These are phyloP conservation scores for Medicago truncatula DNA, from an alignment of 306 rosid genomes.

Conservation along the genomic window DNA sequence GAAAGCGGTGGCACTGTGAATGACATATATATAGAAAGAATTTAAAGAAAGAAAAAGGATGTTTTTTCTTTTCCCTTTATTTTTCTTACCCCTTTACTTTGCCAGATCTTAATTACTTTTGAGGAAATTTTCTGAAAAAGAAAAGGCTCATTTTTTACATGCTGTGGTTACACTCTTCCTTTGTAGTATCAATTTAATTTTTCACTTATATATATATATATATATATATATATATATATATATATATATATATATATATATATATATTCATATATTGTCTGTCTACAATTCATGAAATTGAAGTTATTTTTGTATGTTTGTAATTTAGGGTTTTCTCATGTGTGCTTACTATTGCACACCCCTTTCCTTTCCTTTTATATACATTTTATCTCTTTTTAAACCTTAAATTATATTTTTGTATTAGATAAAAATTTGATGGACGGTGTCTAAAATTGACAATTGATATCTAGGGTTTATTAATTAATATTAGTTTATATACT, in stretches of 20 bases:
- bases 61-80: conserved; percentile 39
- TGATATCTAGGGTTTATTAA: conserved; percentile 36
- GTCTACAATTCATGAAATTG: conserved; percentile 37
- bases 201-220: conserved; percentile 37
- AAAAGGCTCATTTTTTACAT: conserved; percentile 33
- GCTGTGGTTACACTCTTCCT: conserved; percentile 46
- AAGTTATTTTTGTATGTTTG: conserved; percentile 36
- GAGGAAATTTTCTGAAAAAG: conserved; percentile 52
- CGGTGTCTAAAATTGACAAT: conserved; percentile 32
- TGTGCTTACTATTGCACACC: conserved; percentile 21
- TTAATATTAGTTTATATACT: conserved; percentile 1
- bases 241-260: background rate
- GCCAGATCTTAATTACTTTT: conserved; percentile 52
- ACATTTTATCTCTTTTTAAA: conserved; percentile 33
- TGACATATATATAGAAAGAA: background rate
- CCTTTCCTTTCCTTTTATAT: conserved; percentile 4
- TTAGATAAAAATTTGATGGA: conserved; percentile 24
- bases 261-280: too few relatives aligned
- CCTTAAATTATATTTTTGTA: conserved; percentile 39
- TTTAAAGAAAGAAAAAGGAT: conserved; percentile 8
- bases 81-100: conserved; percentile 26
- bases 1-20: background rate
- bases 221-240: background rate
- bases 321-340: conserved; percentile 54
- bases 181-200: conserved; percentile 54